phyloP scores from a whole-genome alignment of 108 stramenopile genomes.

The Nitzschia sp. region DNA sequence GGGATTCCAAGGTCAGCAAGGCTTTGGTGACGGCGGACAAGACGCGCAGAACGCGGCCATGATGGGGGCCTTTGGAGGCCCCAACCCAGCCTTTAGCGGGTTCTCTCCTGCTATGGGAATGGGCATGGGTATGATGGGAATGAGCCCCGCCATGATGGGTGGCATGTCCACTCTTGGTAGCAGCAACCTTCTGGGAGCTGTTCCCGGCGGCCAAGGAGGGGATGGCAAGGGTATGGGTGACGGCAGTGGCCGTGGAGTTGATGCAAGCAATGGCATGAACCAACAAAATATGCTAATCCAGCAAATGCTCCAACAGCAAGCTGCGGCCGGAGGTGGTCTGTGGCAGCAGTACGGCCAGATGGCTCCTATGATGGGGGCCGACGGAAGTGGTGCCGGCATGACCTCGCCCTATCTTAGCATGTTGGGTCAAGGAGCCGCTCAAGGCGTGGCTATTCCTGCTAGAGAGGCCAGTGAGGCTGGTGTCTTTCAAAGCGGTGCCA shows the following conservation, averaged over 20 bases:
- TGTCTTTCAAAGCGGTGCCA: slow-evolving; percentile 37
- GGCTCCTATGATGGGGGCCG: slow-evolving; percentile 15
- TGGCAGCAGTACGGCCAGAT: slow-evolving; percentile 44
- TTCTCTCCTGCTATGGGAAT: slow-evolving; percentile 27
- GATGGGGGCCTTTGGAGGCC: slow-evolving; percentile 29
- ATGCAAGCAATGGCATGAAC: slow-evolving; percentile 14
- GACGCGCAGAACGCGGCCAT: slow-evolving; percentile 13
- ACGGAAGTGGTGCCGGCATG: slow-evolving; percentile 22
- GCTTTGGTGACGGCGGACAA: slow-evolving; percentile 13
- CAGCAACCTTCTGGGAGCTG: slow-evolving; percentile 12
- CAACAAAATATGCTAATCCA: slow-evolving; percentile 45
- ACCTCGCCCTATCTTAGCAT: slow-evolving; percentile 24
- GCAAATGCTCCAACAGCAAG: slow-evolving; percentile 40
- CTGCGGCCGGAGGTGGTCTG: slow-evolving; percentile 22
- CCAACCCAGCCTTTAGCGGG: slow-evolving; percentile 30
- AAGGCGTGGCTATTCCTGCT: slow-evolving; percentile 8
- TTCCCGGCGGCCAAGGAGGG: slow-evolving; percentile 19
- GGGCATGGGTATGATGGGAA: slow-evolving; percentile 38
- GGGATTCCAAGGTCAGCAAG: slow-evolving; percentile 29
- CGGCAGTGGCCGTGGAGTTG: neutral
- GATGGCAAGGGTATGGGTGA: slow-evolving; percentile 12
- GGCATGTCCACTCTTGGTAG: slow-evolving; percentile 20
- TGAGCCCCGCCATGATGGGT: slow-evolving; percentile 29
- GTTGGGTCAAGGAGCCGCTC: slow-evolving; percentile 37
- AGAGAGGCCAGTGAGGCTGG: slow-evolving; percentile 38